Conservation (phyloP, 257 asterid genomes). For the Perilla frutescens region DNA sequence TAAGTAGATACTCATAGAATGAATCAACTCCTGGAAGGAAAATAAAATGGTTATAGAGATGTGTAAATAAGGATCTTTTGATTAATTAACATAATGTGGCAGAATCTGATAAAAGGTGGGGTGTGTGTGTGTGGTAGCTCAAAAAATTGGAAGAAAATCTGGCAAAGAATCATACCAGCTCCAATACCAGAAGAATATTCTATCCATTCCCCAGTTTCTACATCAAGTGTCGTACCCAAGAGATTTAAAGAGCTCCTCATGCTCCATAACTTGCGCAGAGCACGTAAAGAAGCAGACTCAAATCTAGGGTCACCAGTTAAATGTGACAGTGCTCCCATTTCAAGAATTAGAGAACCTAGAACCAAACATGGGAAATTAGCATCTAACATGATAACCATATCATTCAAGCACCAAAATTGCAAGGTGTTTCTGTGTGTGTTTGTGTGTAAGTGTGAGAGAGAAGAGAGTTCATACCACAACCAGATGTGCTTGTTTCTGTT, state of each 20-base stretch:
- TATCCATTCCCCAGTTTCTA: conserved; percentile 89
- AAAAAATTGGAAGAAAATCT: conserved; percentile 10
- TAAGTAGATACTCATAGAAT: conserved; percentile 87
- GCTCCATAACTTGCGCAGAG: conserved; percentile 95
- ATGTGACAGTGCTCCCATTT: conserved; percentile 96
- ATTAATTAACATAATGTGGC: conserved; percentile 7
- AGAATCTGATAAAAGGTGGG: conserved; percentile 7
- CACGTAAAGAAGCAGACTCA: conserved; percentile 86
- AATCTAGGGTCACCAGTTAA: conserved; percentile 91
- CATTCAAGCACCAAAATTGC: conserved; percentile 19
- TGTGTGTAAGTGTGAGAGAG: background rate
- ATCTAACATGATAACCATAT: conserved; percentile 5
- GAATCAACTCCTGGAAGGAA: conserved; percentile 81
- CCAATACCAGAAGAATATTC: conserved; percentile 96
- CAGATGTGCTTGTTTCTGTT: conserved; percentile 97
- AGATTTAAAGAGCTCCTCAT: conserved; percentile 97
- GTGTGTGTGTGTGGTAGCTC: background rate
- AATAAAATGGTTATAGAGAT: conserved; percentile 29
- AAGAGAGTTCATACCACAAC: conserved; percentile 71
- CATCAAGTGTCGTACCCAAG: conserved; percentile 92
- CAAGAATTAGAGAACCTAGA: conserved; percentile 94
- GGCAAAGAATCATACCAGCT: conserved; percentile 67
- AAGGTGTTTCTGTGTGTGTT: background rate
- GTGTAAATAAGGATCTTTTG: background rate
- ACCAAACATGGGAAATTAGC: conserved; percentile 33